Base-by-base conservation (phyloP, 345 rosid genomes). In the Lepidium africanum region DNA sequence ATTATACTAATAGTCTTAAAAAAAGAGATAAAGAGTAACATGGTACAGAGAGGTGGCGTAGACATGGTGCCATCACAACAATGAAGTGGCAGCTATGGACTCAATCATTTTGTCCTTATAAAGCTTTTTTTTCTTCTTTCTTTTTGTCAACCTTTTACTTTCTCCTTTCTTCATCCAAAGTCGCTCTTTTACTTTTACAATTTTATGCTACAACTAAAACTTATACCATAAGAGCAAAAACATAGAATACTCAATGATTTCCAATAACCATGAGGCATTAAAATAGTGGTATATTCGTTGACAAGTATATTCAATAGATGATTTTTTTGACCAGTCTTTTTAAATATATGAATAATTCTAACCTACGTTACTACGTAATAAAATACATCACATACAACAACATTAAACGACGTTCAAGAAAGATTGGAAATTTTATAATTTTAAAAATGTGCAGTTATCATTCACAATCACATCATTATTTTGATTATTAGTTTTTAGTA, bases 81-180 rank as follows among this genome's bases (percentile, higher is more conserved):
- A 72, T 72, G 71, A 72, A 64, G 76, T 72, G 71, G 70, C 70
- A 72, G 4, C 67, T 30, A 40, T 49, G 39, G 47, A 5, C 6
- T 48, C 67, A 65, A 73, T 73, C 72, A 73, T 73, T 65, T 25
- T 54, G 55, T 53, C 55, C 51, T 16, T 12, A 21, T 8, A 56
- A 27, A 23, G 11, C 21, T 49, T 51, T 55, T 14, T 2, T 11
- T 14, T 23, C 3, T 7, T 6, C 36, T 6, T 7, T 6, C 36
- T 14, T 5, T 48, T 3, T 64, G 70, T 72, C 65, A 47, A 72
- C 59, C 65, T 65, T 72, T 72, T 65, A 72, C 60, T 72, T 72
- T 72, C 71, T 46, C 48, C 59, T 46, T 64, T 53, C 10, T 53
- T 62, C 55, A 23, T 36, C 35, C 10, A 51, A 23, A 42, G 10